phyloP scores from a whole-genome alignment of 352 stramenopile species.

The Phytophthora europaea region DNA sequence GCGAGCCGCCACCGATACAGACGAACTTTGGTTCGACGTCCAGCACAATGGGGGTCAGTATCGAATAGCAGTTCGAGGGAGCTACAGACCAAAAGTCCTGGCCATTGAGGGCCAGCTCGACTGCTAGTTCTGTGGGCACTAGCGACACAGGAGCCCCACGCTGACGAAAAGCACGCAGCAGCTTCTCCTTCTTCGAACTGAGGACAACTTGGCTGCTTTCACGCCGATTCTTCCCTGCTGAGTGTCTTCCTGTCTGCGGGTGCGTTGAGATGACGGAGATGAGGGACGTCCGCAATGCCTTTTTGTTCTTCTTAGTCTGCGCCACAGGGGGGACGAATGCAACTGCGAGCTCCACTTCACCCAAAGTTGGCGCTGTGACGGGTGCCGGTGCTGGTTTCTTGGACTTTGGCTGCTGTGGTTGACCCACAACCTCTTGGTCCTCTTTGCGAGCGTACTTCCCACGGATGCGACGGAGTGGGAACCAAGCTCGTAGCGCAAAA shows the following conservation, averaged over 20 bases:
- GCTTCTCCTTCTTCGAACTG: slow-evolving; percentile 52
- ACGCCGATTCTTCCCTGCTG: slow-evolving; percentile 5
- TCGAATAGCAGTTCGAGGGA: slow-evolving; percentile 48
- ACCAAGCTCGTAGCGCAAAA: slow-evolving; percentile 61
- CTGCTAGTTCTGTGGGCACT: slow-evolving; percentile 59
- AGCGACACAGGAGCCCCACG: slow-evolving; percentile 35
- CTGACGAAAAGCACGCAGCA: slow-evolving; percentile 61
- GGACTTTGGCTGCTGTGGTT: slow-evolving; percentile 10
- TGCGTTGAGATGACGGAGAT: slow-evolving; percentile 61
- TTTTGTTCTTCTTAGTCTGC: slow-evolving; percentile 30
- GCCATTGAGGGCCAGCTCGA: slow-evolving; percentile 72
- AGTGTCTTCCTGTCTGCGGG: slow-evolving; percentile 2
- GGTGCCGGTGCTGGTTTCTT: slow-evolving; percentile 14
- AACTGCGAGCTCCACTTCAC: slow-evolving; percentile 65
- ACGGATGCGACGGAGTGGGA: slow-evolving; percentile 54
- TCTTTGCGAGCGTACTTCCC: slow-evolving; percentile 38
- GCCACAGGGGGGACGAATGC: slow-evolving; percentile 46
- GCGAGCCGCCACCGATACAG: slow-evolving; percentile 48
- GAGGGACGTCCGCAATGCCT: slow-evolving; percentile 55
- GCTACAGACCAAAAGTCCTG: slow-evolving; percentile 72
- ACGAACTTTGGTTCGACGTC: slow-evolving; percentile 55
- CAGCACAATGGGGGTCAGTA: slow-evolving; percentile 47
- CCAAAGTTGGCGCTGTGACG: slow-evolving; percentile 27
- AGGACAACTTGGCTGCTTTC: slow-evolving; percentile 17
- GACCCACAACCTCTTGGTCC: slow-evolving; percentile 13